Percentiles rank a stretch among this genome's conserved stretches.
Conservation (phyloP, 768 basidiomycete genomes). For the Boletus tylopilopsis region DNA sequence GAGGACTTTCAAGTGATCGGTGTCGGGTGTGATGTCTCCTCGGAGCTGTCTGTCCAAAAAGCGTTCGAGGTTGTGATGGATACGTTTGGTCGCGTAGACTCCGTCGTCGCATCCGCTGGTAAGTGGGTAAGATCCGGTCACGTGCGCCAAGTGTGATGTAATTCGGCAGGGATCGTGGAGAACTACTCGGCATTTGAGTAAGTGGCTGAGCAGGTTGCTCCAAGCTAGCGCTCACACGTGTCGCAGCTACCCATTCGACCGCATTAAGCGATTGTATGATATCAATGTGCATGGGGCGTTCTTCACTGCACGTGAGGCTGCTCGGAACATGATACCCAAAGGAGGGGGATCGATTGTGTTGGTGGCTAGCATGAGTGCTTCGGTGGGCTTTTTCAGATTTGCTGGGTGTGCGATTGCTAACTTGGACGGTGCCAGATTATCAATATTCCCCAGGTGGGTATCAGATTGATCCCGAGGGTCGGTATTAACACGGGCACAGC, state of each 20-base stretch:
- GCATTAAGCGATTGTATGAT: slow-evolving; percentile 79
- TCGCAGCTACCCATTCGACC: slow-evolving; percentile 79
- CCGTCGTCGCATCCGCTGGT: slow-evolving; percentile 89
- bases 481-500: slow-evolving; percentile 35
- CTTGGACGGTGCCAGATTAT: slow-evolving; percentile 52
- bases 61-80: slow-evolving; percentile 65
- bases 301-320: slow-evolving; percentile 95
- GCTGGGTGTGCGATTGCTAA: slow-evolving; percentile 1
- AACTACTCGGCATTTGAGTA: slow-evolving; percentile 86
- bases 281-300: slow-evolving; percentile 94
- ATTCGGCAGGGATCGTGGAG: slow-evolving; percentile 68
- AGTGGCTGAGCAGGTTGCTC: slow-evolving; percentile 21
- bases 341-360: slow-evolving; percentile 81
- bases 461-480: not conserved
- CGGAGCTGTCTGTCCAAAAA: slow-evolving; percentile 71
- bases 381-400: slow-evolving; percentile 47
- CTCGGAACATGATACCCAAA: slow-evolving; percentile 82
- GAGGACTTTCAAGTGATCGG: slow-evolving; percentile 67
- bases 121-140: slow-evolving; percentile 20
- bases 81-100: slow-evolving; percentile 69
- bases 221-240: slow-evolving; percentile 7
- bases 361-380: slow-evolving; percentile 89
- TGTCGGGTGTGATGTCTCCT: slow-evolving; percentile 83
- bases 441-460: slow-evolving; percentile 77
- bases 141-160: not conserved